Percentiles rank a stretch among this genome's conserved stretches.
Evolutionary conservation across 106 monocot genomes (phyloP).

Genomic region (Cymbidium sinense): DNA sequence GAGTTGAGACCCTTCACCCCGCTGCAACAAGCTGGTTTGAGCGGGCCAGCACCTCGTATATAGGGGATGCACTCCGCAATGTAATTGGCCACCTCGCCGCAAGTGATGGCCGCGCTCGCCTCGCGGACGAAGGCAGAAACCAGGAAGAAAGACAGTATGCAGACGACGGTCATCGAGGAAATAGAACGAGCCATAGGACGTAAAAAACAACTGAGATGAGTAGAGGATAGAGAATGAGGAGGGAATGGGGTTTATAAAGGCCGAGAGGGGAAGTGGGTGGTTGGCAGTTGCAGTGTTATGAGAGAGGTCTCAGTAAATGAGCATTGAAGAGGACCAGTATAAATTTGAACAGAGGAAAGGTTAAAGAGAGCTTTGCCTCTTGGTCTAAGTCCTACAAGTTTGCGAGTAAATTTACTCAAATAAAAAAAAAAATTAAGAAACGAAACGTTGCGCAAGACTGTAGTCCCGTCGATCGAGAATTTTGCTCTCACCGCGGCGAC

Average conservation of each 20-base stretch:
- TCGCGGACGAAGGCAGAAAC: neutral
- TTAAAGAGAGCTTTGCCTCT: too few species aligned
- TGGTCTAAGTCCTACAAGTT: too few species aligned
- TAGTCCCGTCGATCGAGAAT: too few species aligned
- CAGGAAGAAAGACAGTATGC: neutral
- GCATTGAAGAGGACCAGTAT: neutral
- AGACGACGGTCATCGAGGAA: neutral
- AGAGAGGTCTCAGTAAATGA: too few species aligned
- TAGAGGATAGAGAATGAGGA: neutral
- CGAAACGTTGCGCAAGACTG: too few species aligned
- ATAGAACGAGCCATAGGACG: neutral
- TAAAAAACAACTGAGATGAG: neutral
- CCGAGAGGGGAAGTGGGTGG: neutral
- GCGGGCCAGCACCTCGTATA: neutral
- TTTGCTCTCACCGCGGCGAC: too few species aligned
- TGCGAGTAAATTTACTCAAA: too few species aligned
- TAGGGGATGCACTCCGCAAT: slow-evolving; percentile 20
- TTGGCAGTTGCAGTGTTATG: too few species aligned
- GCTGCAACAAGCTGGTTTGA: slow-evolving; percentile 14
- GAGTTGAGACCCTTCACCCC: slow-evolving; percentile 20
- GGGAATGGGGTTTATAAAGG: neutral
- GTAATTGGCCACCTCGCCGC: slow-evolving; percentile 18
- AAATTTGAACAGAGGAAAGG: too few species aligned
- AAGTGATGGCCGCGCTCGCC: slow-evolving; percentile 12
- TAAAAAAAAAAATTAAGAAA: too few species aligned